Conservation (phyloP, 345 rosid genomes). For the Schrenkiella parvula region DNA sequence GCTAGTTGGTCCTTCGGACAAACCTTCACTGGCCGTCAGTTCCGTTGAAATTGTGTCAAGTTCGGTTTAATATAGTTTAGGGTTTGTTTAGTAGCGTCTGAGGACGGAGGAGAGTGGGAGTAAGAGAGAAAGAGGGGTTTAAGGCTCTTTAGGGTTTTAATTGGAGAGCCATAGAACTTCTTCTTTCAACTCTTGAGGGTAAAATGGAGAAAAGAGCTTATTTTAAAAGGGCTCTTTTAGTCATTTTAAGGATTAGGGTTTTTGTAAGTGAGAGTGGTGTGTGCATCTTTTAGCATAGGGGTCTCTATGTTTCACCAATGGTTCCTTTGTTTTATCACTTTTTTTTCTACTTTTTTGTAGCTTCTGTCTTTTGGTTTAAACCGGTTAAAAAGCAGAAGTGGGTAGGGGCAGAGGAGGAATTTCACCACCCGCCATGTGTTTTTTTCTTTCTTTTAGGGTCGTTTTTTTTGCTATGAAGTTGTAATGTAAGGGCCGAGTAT, state of each 20-base stretch:
- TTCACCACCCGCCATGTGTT: slow-evolving; percentile 28
- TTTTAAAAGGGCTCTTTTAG: slow-evolving; percentile 26
- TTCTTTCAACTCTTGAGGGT: not conserved
- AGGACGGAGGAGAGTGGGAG: not conserved
- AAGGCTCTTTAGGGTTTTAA: slow-evolving; percentile 29
- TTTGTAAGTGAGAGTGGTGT: slow-evolving; percentile 19
- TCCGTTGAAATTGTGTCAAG: slow-evolving; percentile 18
- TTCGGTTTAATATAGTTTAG: slow-evolving; percentile 12
- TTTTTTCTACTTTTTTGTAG: not conserved
- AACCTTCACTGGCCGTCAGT: slow-evolving; percentile 43
- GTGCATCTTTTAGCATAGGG: slow-evolving; percentile 20
- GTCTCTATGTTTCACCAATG: slow-evolving; percentile 22
- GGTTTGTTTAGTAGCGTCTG: slow-evolving; percentile 17
- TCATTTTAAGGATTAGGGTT: slow-evolving; percentile 28
- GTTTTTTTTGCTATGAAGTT: slow-evolving; percentile 1
- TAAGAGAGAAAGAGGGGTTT: not conserved
- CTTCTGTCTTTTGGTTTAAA: slow-evolving; percentile 23
- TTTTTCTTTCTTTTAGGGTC: not conserved
- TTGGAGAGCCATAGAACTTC: slow-evolving; percentile 7
- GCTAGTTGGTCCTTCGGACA: slow-evolving; percentile 56
- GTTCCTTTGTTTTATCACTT: slow-evolving; percentile 23
- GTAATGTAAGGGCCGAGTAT: slow-evolving; percentile 10
- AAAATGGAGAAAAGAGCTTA: slow-evolving; percentile 18
- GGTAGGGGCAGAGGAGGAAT: slow-evolving; percentile 31
- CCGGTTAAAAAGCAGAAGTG: slow-evolving; percentile 14